Conservation (phyloP, 306 rosid genomes). For the Luffa acutangula region DNA sequence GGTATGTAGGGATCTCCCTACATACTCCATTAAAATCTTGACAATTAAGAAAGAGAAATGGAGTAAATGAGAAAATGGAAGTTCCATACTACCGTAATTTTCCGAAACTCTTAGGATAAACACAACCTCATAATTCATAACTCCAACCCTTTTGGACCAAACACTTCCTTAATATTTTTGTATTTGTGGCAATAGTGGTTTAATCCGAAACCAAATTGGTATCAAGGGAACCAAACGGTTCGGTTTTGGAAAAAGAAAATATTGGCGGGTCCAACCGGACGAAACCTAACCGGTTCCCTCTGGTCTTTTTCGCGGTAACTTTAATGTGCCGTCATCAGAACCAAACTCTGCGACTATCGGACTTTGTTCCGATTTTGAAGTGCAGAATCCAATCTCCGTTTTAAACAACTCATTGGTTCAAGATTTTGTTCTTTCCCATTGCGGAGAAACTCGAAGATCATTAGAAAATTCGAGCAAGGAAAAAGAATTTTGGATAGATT, state of each 20-base stretch:
- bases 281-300: background rate
- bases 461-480: background rate
- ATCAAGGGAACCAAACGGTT: background rate
- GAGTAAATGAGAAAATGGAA: too few species aligned
- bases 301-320: background rate
- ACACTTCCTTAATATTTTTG: too few species aligned
- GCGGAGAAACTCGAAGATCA: background rate
- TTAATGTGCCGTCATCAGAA: background rate
- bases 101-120: too few species aligned
- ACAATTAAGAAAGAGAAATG: too few species aligned
- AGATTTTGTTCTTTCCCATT: background rate
- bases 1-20: too few species aligned
- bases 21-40: too few species aligned
- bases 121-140: too few species aligned
- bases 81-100: too few species aligned
- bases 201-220: background rate
- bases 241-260: background rate
- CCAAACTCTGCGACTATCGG: background rate
- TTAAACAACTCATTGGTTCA: background rate
- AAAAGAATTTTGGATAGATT: background rate
- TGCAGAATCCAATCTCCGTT: background rate
- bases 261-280: background rate
- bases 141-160: too few species aligned
- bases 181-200: too few species aligned
- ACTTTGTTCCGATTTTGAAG: background rate